These are phyloP conservation scores for Aquilaria yunnanensis DNA, from an alignment of 345 rosid genomes.

Conservation along the genomic window DNA sequence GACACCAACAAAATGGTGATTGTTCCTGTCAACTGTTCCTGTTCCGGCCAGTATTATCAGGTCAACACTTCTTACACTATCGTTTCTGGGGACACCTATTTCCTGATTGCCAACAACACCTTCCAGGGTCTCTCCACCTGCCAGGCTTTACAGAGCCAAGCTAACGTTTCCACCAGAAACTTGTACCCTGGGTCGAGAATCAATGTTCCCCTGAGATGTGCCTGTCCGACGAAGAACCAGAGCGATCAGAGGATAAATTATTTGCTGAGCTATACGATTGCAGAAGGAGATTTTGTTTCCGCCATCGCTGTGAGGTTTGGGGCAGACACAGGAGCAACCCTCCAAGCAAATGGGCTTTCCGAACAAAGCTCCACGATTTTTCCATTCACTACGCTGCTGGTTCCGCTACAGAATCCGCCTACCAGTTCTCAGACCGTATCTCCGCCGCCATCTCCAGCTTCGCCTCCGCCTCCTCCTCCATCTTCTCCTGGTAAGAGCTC, in stretches of 20 bases:
- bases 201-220: constrained; percentile 50
- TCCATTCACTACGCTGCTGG: constrained; percentile 47
- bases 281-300: constrained; percentile 20
- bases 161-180: constrained; percentile 8
- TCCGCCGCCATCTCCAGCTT: constrained; percentile 22
- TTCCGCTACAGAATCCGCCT: constrained; percentile 44
- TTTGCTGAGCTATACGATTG: constrained; percentile 39
- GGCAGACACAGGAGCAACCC: constrained; percentile 21
- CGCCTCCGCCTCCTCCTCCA: constrained; percentile 26
- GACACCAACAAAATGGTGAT: constrained; percentile 38
- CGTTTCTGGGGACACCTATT: constrained; percentile 13
- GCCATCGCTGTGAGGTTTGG: constrained; percentile 34
- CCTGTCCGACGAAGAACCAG: constrained; percentile 62
- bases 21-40: constrained; percentile 68
- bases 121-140: constrained; percentile 76
- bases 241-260: constrained; percentile 24
- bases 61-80: constrained; percentile 43
- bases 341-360: constrained; percentile 34
- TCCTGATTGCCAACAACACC: constrained; percentile 45
- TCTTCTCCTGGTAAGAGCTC: constrained; percentile 19
- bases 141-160: constrained; percentile 53
- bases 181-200: constrained; percentile 30
- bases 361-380: constrained; percentile 16
- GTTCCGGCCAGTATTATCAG: constrained; percentile 51
- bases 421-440: constrained; percentile 23